These are phyloP conservation scores for Hypoxylon rubiginosum DNA, from an alignment of 2,329 filamentous ascomycete species.

Conservation along the genomic window DNA sequence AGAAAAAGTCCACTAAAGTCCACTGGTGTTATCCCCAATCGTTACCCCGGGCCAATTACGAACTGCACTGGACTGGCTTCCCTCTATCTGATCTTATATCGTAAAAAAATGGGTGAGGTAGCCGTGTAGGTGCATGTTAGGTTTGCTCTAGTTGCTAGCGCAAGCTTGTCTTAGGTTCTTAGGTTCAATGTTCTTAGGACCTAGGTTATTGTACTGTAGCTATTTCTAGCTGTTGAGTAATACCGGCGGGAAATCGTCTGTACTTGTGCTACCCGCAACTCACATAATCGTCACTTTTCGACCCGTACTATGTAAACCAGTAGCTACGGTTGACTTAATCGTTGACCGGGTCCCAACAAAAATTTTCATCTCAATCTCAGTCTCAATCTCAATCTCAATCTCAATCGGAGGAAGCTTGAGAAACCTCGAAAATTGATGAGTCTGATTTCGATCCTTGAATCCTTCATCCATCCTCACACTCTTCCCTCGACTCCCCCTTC, in stretches of 20 bases:
- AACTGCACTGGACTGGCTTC: constrained; percentile 28
- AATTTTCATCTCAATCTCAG: constrained; percentile 21
- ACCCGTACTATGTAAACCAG: neutral
- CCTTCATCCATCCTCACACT: constrained; percentile 37
- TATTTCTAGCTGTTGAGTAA: neutral
- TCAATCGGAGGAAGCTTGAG: constrained; percentile 32
- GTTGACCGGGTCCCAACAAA: constrained; percentile 43
- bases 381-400: too few relatives aligned
- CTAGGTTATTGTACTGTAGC: too few relatives aligned
- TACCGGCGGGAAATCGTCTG: neutral
- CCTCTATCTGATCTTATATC: constrained; percentile 24
- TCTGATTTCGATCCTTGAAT: constrained; percentile 32
- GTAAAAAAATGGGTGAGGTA: neutral
- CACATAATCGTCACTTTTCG: neutral
- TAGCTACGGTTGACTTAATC: constrained; percentile 7
- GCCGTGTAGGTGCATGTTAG: constrained; percentile 4
- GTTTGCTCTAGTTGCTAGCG: constrained; percentile 1
- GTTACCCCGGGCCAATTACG: constrained; percentile 35
- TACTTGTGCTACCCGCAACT: neutral
- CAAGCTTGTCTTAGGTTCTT: neutral
- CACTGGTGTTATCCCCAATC: neutral
- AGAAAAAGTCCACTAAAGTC: neutral
- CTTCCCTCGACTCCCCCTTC: constrained; percentile 17
- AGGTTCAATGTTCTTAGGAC: too few relatives aligned
- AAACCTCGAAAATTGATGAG: constrained; percentile 39